Base-by-base conservation (phyloP, 345 rosid genomes). In the Linum usitatissimum region DNA sequence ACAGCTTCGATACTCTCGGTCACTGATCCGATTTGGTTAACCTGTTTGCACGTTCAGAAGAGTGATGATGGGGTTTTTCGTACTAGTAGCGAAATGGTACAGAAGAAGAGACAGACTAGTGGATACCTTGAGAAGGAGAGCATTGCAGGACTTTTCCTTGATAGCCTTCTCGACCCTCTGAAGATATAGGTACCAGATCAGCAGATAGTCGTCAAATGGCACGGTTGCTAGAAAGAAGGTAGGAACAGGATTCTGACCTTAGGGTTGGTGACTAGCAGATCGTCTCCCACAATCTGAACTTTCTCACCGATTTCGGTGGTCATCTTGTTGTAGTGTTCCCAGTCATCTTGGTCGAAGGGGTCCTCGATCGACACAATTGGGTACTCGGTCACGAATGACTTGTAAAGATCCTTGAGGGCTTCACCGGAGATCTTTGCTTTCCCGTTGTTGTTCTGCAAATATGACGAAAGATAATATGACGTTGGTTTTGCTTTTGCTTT, bases 281-380 rank as follows among this genome's bases (percentile, higher is more conserved):
- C 87, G 71, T 83, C 87, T 71, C 91, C 91, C 12, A 85, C 87
- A 63, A 83, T 81, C 71, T 81, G 91, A 42, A 85, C 82, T 63
- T 83, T 63, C 40, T 70, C 76, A 40, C 88, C 88, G 49, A 83
- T 77, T 78, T 85, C 86, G 70, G 54, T 6, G 18, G 86, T 85
- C 64, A 83, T 6, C 75, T 83, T 83, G 65, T 72, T 30, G 59
- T 81, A 78, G 70, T 81, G 81, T 65, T 70, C 88, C 91, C 88
- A 83, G 73, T 81, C 88, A 69, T 85, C 91, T 70, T 85, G 86
- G 73, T 83, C 88, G 64, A 83, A 85, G 63, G 88, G 91, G 55
- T 85, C 91, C 68, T 85, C 91, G 61, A 85, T 81, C 38, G 84
- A 83, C 23, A 79, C 84, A 66, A 83, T 79, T 19, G 91, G 86